These are phyloP conservation scores for Zymoseptoria passerinii DNA, from an alignment of 2,329 filamentous ascomycete species.

Conservation along the genomic window DNA sequence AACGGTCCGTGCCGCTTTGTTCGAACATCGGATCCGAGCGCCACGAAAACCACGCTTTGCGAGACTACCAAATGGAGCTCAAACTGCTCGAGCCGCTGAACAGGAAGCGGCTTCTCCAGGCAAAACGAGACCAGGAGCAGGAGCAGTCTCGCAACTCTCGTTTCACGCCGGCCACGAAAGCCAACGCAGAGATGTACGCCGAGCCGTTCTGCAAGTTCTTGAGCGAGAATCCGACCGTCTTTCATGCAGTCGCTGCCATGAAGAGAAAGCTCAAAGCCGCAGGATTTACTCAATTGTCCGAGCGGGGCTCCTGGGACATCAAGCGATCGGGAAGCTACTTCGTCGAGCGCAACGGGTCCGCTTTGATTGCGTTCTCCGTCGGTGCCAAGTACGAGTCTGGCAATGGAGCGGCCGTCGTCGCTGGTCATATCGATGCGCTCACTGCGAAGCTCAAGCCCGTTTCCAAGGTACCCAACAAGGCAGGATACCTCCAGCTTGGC, in stretches of 20 bases:
- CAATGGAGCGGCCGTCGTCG: constrained; percentile 80
- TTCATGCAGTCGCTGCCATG: constrained; percentile 78
- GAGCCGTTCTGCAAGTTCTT: constrained; percentile 65
- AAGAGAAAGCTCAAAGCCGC: constrained; percentile 60
- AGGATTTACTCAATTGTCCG: constrained; percentile 71
- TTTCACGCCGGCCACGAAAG: constrained; percentile 17
- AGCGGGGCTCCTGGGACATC: constrained; percentile 76
- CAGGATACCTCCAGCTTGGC: constrained; percentile 80
- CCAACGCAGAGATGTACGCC: constrained; percentile 24
- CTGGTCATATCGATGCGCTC: constrained; percentile 85
- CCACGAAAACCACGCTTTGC: background rate
- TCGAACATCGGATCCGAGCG: background rate
- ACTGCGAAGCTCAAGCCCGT: constrained; percentile 88
- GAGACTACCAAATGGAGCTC: background rate
- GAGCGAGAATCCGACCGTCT: constrained; percentile 83
- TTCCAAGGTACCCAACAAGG: constrained; percentile 71
- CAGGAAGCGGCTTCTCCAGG: background rate
- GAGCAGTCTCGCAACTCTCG: constrained; percentile 1
- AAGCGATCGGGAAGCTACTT: constrained; percentile 82
- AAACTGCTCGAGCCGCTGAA: background rate
- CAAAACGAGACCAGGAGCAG: background rate
- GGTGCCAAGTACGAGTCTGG: constrained; percentile 74
- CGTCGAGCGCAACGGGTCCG: constrained; percentile 74
- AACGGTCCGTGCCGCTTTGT: background rate
- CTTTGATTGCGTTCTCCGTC: constrained; percentile 75